These are phyloP conservation scores for Peziza echinospora DNA, from an alignment of 495 filamentous ascomycete species.

Conservation along the genomic window DNA sequence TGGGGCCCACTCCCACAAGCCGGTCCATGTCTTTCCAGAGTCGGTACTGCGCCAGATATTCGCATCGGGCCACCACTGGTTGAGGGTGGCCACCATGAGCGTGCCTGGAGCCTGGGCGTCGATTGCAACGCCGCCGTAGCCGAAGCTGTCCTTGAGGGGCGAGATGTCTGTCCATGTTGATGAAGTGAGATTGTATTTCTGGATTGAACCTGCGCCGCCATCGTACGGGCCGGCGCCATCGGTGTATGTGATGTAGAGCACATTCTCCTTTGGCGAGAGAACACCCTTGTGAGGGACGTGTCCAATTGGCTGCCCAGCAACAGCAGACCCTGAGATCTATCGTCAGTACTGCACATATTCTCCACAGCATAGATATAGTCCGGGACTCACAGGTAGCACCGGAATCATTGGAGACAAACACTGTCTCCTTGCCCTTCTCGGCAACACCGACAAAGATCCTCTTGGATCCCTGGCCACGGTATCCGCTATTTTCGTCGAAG, in stretches of 20 bases:
- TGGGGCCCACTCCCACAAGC: slow-evolving; percentile 29
- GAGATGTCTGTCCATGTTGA: slow-evolving; percentile 34
- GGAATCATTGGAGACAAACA: slow-evolving; percentile 33
- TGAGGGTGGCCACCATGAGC: slow-evolving; percentile 32
- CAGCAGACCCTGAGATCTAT: slow-evolving; percentile 22
- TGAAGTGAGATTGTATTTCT: slow-evolving; percentile 29
- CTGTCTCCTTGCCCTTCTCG: slow-evolving; percentile 29
- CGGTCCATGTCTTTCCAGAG: slow-evolving; percentile 32
- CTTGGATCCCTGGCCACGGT: slow-evolving; percentile 27
- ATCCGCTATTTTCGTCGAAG: slow-evolving; percentile 31
- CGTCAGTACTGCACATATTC: background rate
- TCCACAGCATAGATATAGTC: too few relatives aligned
- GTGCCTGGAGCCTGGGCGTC: slow-evolving; percentile 34
- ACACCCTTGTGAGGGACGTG: slow-evolving; percentile 35
- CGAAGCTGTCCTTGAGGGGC: slow-evolving; percentile 27
- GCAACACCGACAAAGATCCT: slow-evolving; percentile 36
- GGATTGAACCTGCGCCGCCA: slow-evolving; percentile 29
- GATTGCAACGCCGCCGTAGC: slow-evolving; percentile 34
- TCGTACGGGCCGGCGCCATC: slow-evolving; percentile 36
- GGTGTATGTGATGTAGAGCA: slow-evolving; percentile 34
- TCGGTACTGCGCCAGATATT: slow-evolving; percentile 32
- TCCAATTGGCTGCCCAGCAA: slow-evolving; percentile 27
- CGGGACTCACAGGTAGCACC: slow-evolving; percentile 26
- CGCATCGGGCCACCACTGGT: slow-evolving; percentile 38
- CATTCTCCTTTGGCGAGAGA: slow-evolving; percentile 31